Conservation (phyloP, 257 asterid genomes). For the Ehretia macrophylla region DNA sequence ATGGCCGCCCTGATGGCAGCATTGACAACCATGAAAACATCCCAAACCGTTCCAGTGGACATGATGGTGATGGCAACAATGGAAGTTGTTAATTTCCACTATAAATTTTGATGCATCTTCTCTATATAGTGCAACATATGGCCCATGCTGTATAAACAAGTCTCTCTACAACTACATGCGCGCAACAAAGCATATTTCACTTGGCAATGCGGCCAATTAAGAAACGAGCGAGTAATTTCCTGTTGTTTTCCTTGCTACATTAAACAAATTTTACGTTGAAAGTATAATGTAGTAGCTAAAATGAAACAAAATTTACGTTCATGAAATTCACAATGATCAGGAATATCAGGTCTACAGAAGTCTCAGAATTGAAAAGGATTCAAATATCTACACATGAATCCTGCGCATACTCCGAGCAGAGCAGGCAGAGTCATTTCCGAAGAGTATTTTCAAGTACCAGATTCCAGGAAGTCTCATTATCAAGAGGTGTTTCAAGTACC, state of each 20-base stretch:
- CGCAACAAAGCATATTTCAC: no score
- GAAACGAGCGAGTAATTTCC: no score
- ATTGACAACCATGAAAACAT: constrained; percentile 52
- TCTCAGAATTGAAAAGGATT: neutral
- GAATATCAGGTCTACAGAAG: neutral
- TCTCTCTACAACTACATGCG: no score
- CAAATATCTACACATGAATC: neutral
- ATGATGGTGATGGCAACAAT: constrained; percentile 14
- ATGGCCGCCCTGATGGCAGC: constrained; percentile 19
- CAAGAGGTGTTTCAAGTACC: neutral
- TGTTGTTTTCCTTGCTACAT: no score
- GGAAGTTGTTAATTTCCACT: constrained; percentile 19
- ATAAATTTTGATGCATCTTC: no score
- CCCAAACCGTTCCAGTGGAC: no score
- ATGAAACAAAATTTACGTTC: no score
- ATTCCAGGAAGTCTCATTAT: neutral
- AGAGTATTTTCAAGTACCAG: neutral
- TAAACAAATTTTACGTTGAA: no score
- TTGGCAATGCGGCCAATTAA: no score
- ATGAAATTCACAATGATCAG: neutral
- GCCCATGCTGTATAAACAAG: no score
- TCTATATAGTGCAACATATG: no score
- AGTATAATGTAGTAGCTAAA: no score
- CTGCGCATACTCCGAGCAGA: neutral
- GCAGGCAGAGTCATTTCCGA: neutral